phyloP scores from a whole-genome alignment of 1,284 basidiomycete species.

The Hymenochaete sp. region DNA sequence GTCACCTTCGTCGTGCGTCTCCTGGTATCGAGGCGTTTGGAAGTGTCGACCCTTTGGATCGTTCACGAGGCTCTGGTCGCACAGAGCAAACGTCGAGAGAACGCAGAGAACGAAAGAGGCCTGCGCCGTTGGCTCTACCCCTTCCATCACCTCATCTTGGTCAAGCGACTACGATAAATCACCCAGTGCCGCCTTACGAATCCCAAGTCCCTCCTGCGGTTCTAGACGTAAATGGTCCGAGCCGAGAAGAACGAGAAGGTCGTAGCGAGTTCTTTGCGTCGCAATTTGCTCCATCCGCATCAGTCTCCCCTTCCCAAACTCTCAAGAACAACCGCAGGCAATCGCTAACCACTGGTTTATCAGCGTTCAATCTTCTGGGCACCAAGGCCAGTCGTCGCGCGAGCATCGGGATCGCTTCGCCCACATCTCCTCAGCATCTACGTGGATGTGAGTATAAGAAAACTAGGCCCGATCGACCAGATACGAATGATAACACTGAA shows the following conservation, averaged over 20 bases:
- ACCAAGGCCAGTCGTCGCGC: constrained; percentile 6
- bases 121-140: constrained; percentile 14
- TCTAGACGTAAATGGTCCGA: not conserved
- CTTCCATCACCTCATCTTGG: constrained; percentile 8
- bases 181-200: not conserved
- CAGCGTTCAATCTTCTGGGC: not conserved
- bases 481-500: not conserved
- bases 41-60: constrained; percentile 10
- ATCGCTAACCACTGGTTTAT: constrained; percentile 1
- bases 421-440: not conserved
- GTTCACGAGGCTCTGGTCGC: not conserved
- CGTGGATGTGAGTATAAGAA: not conserved
- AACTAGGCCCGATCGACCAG: not conserved
- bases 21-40: constrained; percentile 11
- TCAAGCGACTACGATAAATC: not conserved
- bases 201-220: not conserved
- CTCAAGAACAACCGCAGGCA: not conserved
- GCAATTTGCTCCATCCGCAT: constrained; percentile 8
- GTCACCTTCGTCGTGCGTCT: constrained; percentile 7
- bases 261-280: constrained; percentile 14
- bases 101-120: constrained; percentile 9
- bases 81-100: not conserved
- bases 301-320: not conserved
- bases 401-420: constrained; percentile 2
- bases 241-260: constrained; percentile 8